These are phyloP conservation scores for Botryosphaeria dothidea DNA, from an alignment of 2,329 filamentous ascomycete species.

Conservation along the genomic window DNA sequence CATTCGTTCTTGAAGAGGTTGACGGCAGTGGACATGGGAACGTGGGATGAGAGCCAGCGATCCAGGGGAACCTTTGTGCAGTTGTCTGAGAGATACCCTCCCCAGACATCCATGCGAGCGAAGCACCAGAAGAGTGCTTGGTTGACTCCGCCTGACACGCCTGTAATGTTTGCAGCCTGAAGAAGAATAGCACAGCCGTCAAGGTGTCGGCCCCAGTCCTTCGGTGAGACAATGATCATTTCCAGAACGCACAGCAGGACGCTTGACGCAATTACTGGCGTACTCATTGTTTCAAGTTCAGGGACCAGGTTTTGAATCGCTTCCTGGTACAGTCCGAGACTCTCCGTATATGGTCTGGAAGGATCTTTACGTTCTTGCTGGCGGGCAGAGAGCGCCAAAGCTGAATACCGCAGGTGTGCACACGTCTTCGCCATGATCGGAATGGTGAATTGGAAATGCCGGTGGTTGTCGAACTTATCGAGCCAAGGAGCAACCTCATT, in stretches of 20 bases:
- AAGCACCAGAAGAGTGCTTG: slow-evolving; percentile 62
- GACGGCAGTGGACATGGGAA: slow-evolving; percentile 39
- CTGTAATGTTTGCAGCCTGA: slow-evolving; percentile 52
- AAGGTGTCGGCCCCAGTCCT: slow-evolving; percentile 57
- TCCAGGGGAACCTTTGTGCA: slow-evolving; percentile 52
- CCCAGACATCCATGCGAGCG: slow-evolving; percentile 59
- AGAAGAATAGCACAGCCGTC: slow-evolving; percentile 59
- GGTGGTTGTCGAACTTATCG: slow-evolving; percentile 58
- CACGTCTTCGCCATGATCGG: slow-evolving; percentile 53
- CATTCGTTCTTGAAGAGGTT: slow-evolving; percentile 38
- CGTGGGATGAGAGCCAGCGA: slow-evolving; percentile 48
- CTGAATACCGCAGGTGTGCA: slow-evolving; percentile 52
- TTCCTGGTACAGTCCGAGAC: slow-evolving; percentile 56
- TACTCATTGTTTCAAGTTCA: slow-evolving; percentile 45
- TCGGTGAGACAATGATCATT: slow-evolving; percentile 50
- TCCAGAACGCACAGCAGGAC: slow-evolving; percentile 52
- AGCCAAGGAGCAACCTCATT: slow-evolving; percentile 57
- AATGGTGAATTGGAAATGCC: slow-evolving; percentile 54
- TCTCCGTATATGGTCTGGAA: slow-evolving; percentile 48
- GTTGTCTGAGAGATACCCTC: slow-evolving; percentile 56
- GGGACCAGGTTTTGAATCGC: slow-evolving; percentile 51
- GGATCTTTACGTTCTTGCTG: slow-evolving; percentile 56
- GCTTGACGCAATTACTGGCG: slow-evolving; percentile 49
- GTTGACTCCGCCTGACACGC: slow-evolving; percentile 52
- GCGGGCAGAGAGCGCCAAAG: slow-evolving; percentile 57